phyloP scores from a whole-genome alignment of 345 rosid species.

The Eucalyptus tenuipes region DNA sequence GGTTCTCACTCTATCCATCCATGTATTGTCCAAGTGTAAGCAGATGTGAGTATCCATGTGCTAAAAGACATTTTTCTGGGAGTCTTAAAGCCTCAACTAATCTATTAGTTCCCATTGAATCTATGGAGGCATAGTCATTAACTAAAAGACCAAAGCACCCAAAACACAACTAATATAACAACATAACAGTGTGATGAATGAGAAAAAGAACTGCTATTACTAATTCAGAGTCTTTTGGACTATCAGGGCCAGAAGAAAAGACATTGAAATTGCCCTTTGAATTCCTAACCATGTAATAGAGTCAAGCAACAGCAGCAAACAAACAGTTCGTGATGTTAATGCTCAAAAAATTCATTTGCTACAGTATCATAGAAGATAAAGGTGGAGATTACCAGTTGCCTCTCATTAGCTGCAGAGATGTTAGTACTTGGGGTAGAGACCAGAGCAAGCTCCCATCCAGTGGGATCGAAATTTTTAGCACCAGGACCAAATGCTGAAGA shows the following conservation, averaged over 20 bases:
- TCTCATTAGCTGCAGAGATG: slow-evolving; percentile 67
- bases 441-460: slow-evolving; percentile 96
- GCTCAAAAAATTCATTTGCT: neutral
- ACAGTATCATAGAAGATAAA: neutral
- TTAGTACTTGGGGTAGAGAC: slow-evolving; percentile 64
- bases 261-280: neutral
- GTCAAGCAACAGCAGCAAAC: neutral
- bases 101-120: neutral
- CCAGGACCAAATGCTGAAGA: slow-evolving; percentile 32
- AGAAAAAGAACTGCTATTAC: neutral
- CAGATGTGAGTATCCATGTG: neutral
- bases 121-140: neutral
- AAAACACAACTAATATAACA: neutral
- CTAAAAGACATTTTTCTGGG: neutral
- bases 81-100: neutral
- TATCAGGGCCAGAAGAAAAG: neutral
- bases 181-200: neutral
- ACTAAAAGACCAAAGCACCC: neutral
- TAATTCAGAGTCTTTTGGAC: neutral
- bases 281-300: neutral
- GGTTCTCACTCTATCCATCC: neutral
- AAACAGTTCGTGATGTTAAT: neutral
- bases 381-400: slow-evolving; percentile 56
- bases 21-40: neutral
- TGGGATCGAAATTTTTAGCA: slow-evolving; percentile 65